Conservation (phyloP, 1,284 basidiomycete genomes). For the Chalciporus sp. region DNA sequence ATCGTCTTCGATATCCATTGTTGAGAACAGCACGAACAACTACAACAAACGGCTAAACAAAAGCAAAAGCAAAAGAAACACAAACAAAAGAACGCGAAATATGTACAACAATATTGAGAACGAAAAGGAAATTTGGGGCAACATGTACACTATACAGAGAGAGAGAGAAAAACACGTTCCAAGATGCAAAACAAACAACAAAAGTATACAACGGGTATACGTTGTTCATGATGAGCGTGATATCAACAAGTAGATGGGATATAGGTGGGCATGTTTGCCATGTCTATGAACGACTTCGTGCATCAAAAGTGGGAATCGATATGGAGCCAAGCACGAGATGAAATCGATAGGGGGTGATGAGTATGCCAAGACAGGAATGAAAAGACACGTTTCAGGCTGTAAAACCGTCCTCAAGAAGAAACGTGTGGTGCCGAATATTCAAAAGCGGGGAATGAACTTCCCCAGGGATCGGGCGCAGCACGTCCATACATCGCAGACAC, state of each 20-base stretch:
- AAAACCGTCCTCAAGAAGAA: conserved; percentile 9
- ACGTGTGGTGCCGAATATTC: conserved; percentile 54
- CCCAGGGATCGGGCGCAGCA: conserved; percentile 56
- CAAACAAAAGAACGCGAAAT: no score
- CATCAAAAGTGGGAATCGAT: no score
- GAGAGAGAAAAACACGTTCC: neutral
- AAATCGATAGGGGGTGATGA: conserved; percentile 3
- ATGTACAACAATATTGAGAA: neutral
- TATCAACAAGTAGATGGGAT: conserved; percentile 14
- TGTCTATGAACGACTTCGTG: neutral
- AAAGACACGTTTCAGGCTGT: conserved; percentile 1
- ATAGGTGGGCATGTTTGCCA: conserved; percentile 4
- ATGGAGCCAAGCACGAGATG: neutral
- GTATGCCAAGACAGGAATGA: conserved; percentile 11
- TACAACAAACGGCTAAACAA: neutral
- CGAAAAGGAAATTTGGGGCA: neutral
- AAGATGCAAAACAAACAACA: neutral
- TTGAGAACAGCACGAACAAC: neutral
- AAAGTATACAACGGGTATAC: conserved; percentile 14
- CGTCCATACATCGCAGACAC: conserved; percentile 60
- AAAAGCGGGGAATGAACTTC: conserved; percentile 65
- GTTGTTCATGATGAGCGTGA: conserved; percentile 9
- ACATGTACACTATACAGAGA: neutral
- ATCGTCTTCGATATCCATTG: neutral
- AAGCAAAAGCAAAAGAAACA: no score